Evolutionary conservation across 1,139 yeast species (phyloP).

Genomic region (Geotrichum cucujoidarum): DNA sequence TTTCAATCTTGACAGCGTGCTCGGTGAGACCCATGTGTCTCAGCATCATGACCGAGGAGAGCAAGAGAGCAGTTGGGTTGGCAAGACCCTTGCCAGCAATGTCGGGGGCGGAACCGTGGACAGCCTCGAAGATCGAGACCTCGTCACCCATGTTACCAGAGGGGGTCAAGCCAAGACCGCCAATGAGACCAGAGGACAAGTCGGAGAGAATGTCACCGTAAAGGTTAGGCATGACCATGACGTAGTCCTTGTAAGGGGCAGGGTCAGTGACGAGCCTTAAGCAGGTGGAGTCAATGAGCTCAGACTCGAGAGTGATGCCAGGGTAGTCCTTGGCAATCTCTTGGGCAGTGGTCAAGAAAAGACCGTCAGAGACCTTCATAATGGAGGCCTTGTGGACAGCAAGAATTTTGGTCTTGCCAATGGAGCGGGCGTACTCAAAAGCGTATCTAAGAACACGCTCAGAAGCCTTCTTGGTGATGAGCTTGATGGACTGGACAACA

Average conservation of each 20-base stretch:
- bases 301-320: conserved; percentile 8
- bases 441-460: conserved; percentile 98
- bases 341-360: conserved; percentile 90
- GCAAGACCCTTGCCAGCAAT: conserved; percentile 91
- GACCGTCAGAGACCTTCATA: conserved; percentile 98
- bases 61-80: conserved; percentile 96
- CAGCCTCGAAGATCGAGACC: conserved; percentile 97
- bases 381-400: conserved; percentile 99
- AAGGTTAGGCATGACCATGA: conserved; percentile 94
- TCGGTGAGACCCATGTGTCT: conserved; percentile 88
- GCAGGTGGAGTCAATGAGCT: conserved; percentile 70
- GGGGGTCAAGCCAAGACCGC: conserved; percentile 98
- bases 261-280: conserved; percentile 98
- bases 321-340: conserved; percentile 89
- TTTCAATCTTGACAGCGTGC: conserved; percentile 77
- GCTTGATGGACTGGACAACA: conserved; percentile 93
- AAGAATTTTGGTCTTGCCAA: conserved; percentile 87
- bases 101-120: conserved; percentile 98
- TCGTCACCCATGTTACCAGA: conserved; percentile 98
- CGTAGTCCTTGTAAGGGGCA: conserved; percentile 96
- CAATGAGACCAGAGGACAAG: conserved; percentile 97
- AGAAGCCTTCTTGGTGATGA: conserved; percentile 89
- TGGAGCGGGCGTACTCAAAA: conserved; percentile 87
- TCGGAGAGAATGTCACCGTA: conserved; percentile 96
- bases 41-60: conserved; percentile 84